Evolutionary conservation across 192 early-diverging fungal species (phyloP).

Genomic region (Entophlyctis helioformis): DNA sequence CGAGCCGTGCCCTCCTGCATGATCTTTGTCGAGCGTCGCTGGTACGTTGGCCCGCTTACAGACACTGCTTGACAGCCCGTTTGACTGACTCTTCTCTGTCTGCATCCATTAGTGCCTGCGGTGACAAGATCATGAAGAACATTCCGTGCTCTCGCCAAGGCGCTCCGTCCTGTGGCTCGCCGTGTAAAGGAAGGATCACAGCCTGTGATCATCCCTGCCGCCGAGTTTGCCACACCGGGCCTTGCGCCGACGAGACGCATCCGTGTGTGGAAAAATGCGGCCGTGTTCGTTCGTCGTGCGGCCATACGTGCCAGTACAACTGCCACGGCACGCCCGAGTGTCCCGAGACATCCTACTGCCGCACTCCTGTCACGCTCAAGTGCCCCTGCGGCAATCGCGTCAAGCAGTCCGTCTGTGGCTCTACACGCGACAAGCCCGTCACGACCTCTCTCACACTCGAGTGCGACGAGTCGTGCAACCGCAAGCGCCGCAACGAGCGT

Average conservation of each 20-base stretch:
- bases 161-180: constrained; percentile 58
- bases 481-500: constrained; percentile 63
- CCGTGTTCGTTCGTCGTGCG: constrained; percentile 64
- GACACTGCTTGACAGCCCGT: not conserved
- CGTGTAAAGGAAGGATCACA: constrained; percentile 39
- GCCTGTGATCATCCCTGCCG: constrained; percentile 70
- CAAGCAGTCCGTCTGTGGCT: constrained; percentile 53
- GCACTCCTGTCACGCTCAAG: constrained; percentile 32
- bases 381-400: constrained; percentile 70
- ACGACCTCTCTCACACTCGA: constrained; percentile 32
- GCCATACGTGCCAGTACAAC: constrained; percentile 56
- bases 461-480: constrained; percentile 75
- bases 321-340: constrained; percentile 75
- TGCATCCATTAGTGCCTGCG: constrained; percentile 38
- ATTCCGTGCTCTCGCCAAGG: constrained; percentile 67
- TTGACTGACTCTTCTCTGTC: not conserved
- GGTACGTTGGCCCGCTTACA: constrained; percentile 3
- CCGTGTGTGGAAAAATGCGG: constrained; percentile 64
- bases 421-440: constrained; percentile 27
- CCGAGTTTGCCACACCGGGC: constrained; percentile 69
- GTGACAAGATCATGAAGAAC: constrained; percentile 61
- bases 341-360: constrained; percentile 63
- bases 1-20: constrained; percentile 85
- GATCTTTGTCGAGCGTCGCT: constrained; percentile 54
- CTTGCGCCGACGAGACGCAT: constrained; percentile 50